Conservation (phyloP, 2,329 filamentous ascomycete genomes). For the Corynespora cassiicola region DNA sequence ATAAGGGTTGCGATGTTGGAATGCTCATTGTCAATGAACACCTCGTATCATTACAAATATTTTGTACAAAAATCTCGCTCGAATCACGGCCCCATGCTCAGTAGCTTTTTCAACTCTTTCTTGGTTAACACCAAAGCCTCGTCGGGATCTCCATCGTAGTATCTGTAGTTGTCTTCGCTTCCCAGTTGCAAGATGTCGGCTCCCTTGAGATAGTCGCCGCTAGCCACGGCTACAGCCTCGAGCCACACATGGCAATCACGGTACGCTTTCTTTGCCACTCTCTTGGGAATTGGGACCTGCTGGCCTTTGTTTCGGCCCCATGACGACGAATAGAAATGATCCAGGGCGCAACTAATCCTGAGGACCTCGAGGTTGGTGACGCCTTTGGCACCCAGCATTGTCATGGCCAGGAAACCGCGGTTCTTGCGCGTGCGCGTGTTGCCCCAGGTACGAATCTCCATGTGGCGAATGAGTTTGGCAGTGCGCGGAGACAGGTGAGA, state of each 20-base stretch:
- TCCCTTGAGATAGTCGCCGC: conserved; percentile 8
- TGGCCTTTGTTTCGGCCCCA: neutral
- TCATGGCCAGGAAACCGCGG: conserved; percentile 18
- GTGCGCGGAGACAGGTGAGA: conserved; percentile 16
- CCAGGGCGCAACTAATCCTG: conserved; percentile 11
- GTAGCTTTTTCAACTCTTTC: conserved; percentile 5
- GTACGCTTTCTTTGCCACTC: conserved; percentile 23
- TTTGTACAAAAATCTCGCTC: too few species aligned
- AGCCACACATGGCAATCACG: conserved; percentile 25
- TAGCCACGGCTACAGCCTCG: conserved; percentile 15
- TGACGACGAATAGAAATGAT: conserved; percentile 3
- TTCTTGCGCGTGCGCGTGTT: conserved; percentile 16
- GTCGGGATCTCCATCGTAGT: neutral
- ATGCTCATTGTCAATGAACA: too few species aligned
- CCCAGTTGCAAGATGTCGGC: conserved; percentile 11
- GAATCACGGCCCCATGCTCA: conserved; percentile 4
- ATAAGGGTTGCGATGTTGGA: too few species aligned
- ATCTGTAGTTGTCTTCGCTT: conserved; percentile 3
- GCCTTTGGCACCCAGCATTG: conserved; percentile 21
- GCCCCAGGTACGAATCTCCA: conserved; percentile 18
- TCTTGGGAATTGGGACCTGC: conserved; percentile 5
- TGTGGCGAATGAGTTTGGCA: conserved; percentile 17
- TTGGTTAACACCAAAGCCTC: conserved; percentile 3
- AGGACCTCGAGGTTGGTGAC: conserved; percentile 18
- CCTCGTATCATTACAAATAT: too few species aligned